These are phyloP conservation scores for Rubia balearica DNA, from an alignment of 305 asterid genomes.

Conservation along the genomic window DNA sequence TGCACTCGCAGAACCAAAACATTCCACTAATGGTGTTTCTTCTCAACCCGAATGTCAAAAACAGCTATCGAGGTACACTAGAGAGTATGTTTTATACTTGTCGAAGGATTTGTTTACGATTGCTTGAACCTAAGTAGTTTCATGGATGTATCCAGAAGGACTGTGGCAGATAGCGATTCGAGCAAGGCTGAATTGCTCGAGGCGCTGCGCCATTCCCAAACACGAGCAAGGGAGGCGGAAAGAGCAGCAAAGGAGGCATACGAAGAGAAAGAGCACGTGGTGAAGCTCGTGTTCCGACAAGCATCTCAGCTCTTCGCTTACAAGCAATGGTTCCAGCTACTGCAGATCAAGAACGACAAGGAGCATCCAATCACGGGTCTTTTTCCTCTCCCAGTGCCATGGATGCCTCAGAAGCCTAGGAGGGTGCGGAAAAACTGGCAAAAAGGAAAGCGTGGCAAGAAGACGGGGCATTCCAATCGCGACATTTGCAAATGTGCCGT, in stretches of 20 bases:
- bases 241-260: conserved; percentile 57
- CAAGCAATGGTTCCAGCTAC: conserved; percentile 74
- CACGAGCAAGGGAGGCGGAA: conserved; percentile 97
- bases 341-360: conserved; percentile 49
- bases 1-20: conserved; percentile 22
- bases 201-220: conserved; percentile 83
- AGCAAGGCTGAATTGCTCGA: conserved; percentile 56
- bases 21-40: conserved; percentile 20
- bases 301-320: conserved; percentile 89
- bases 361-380: conserved; percentile 31
- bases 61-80: conserved; percentile 35
- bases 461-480: conserved; percentile 16
- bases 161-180: conserved; percentile 23
- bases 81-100: neutral
- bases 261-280: conserved; percentile 63
- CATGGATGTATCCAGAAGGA: conserved; percentile 13
- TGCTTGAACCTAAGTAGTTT: neutral
- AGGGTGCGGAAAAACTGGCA: conserved; percentile 33
- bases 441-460: conserved; percentile 33
- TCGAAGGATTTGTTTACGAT: neutral
- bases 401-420: conserved; percentile 34
- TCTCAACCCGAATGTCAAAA: neutral
- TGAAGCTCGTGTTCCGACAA: conserved; percentile 62
- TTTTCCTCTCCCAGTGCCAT: conserved; percentile 33
- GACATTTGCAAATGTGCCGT: conserved; percentile 45